Evolutionary conservation across 1,284 basidiomycete genomes (phyloP).

Genomic region (Puccinia hordei): DNA sequence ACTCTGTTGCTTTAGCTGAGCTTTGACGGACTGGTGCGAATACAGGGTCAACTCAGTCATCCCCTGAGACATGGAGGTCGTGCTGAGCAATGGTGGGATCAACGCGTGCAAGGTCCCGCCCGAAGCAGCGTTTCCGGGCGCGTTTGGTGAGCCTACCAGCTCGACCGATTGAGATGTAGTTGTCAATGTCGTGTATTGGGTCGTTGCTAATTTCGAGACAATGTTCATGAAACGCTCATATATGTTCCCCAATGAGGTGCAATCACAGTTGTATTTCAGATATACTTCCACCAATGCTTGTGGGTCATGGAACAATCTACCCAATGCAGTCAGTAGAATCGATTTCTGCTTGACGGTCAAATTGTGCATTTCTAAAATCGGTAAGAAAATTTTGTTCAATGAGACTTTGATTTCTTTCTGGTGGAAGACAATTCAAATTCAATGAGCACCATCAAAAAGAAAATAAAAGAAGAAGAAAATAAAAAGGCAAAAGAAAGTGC

Average conservation of each 20-base stretch:
- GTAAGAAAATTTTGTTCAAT: slow-evolving; percentile 97
- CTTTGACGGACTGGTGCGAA: slow-evolving; percentile 71
- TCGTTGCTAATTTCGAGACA: slow-evolving; percentile 82
- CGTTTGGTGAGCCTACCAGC: slow-evolving; percentile 49
- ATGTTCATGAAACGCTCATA: slow-evolving; percentile 98
- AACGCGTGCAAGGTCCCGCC: slow-evolving; percentile 42
- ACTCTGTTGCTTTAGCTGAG: slow-evolving; percentile 79
- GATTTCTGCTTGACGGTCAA: slow-evolving; percentile 93
- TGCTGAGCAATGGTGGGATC: slow-evolving; percentile 69
- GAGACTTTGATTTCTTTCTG: slow-evolving; percentile 99
- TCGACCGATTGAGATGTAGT: slow-evolving; percentile 57
- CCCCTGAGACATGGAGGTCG: slow-evolving; percentile 65
- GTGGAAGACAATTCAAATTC: slow-evolving; percentile 18
- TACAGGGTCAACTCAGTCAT: slow-evolving; percentile 53
- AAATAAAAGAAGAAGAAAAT: background rate
- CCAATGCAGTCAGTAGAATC: slow-evolving; percentile 78
- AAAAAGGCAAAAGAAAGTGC: background rate
- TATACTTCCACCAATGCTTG: slow-evolving; percentile 95
- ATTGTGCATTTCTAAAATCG: slow-evolving; percentile 96
- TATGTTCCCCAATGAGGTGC: slow-evolving; percentile 87
- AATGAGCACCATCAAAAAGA: slow-evolving; percentile 1
- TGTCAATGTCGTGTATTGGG: slow-evolving; percentile 66
- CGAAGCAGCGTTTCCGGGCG: background rate
- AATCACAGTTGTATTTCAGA: slow-evolving; percentile 96
- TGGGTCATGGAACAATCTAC: slow-evolving; percentile 82